Evolutionary conservation across 345 rosid species (phyloP).

Genomic region (Arabidopsis arenosa): DNA sequence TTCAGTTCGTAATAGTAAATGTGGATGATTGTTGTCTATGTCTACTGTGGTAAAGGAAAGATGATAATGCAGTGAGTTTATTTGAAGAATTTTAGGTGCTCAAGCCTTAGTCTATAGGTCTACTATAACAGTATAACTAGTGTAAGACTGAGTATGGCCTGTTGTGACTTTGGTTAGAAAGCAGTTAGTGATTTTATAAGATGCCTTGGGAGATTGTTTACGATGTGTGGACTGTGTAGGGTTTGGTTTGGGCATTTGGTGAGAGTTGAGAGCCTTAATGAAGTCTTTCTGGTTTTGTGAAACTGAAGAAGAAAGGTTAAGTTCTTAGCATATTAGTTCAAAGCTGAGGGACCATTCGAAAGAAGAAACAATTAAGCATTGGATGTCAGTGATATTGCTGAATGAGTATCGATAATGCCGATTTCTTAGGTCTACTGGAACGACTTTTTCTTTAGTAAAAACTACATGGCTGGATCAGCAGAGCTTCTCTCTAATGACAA

Average conservation of each 20-base stretch:
- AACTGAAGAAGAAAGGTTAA: not conserved
- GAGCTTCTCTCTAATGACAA: constrained; percentile 64
- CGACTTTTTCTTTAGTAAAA: constrained; percentile 54
- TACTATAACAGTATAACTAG: not conserved
- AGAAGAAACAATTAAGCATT: constrained; percentile 6
- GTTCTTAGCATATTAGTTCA: not conserved
- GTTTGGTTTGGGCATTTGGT: not conserved
- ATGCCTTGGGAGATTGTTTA: constrained; percentile 11
- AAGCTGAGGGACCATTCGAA: not conserved
- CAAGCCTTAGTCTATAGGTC: not conserved
- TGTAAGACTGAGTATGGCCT: constrained; percentile 3
- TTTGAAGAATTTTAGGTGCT: constrained; percentile 7
- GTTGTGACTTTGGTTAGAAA: constrained; percentile 18
- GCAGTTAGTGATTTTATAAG: not conserved
- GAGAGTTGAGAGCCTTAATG: not conserved
- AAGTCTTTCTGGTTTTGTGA: not conserved
- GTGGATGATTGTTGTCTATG: not conserved
- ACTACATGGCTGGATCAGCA: constrained; percentile 70
- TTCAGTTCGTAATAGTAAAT: not conserved
- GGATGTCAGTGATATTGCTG: constrained; percentile 3
- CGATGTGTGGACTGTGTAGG: not conserved
- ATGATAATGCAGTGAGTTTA: constrained; percentile 6
- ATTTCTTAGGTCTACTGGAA: not conserved
- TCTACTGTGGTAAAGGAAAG: not conserved
- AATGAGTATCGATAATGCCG: not conserved